These are phyloP conservation scores for Hypomyces rosellus DNA, from an alignment of 2,329 filamentous ascomycete species.

Conservation along the genomic window DNA sequence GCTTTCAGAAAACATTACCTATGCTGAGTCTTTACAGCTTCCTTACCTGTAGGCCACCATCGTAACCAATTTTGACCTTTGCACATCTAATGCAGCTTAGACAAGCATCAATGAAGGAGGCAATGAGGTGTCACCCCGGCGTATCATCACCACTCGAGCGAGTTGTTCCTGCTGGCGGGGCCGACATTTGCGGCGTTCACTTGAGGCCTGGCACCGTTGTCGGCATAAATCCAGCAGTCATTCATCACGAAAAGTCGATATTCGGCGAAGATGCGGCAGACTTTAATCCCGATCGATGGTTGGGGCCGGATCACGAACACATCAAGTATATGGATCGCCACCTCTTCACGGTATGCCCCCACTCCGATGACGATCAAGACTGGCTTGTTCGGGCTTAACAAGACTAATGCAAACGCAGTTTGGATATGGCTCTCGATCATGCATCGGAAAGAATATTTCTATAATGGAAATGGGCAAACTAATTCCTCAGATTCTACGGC, in stretches of 20 bases:
- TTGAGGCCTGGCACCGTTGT: constrained; percentile 22
- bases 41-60: constrained; percentile 48
- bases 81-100: background rate
- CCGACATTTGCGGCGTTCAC: constrained; percentile 3
- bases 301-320: constrained; percentile 12
- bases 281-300: constrained; percentile 52
- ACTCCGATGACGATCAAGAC: constrained; percentile 1
- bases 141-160: constrained; percentile 26
- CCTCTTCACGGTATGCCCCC: constrained; percentile 4
- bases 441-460: constrained; percentile 30
- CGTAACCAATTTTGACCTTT: constrained; percentile 22
- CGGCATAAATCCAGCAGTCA: constrained; percentile 33
- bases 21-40: constrained; percentile 49
- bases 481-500: constrained; percentile 14
- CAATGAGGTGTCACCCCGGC: constrained; percentile 42
- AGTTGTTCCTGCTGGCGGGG: constrained; percentile 8
- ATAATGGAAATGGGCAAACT: constrained; percentile 16
- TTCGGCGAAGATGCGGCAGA: constrained; percentile 51
- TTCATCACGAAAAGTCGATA: constrained; percentile 49
- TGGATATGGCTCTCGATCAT: constrained; percentile 45
- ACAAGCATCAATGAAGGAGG: constrained; percentile 36
- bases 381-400: background rate
- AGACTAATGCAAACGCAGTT: constrained; percentile 29
- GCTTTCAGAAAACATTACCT: constrained; percentile 26
- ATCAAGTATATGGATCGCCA: constrained; percentile 12